A percentile compares a stretch with the other conserved stretches of the same genome.
Evolutionary conservation across 257 asterid genomes (phyloP).

Genomic region (Buddleja alternifolia): DNA sequence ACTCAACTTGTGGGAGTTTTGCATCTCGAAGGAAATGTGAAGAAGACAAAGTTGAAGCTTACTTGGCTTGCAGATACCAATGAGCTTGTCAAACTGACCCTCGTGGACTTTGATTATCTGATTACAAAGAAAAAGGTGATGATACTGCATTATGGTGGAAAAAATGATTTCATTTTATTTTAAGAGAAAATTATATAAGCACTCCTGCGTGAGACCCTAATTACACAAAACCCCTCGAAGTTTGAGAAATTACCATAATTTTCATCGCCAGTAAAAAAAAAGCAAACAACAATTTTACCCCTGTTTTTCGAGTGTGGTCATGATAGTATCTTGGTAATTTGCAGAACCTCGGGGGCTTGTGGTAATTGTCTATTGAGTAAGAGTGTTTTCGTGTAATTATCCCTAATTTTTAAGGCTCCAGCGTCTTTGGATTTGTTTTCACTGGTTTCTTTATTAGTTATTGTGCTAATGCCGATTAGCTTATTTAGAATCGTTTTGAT

Average conservation of each 20-base stretch:
- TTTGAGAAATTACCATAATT: no score
- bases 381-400: no score
- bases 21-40: conserved; percentile 88
- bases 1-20: conserved; percentile 74
- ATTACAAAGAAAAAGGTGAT: conserved; percentile 93
- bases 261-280: no score
- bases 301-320: no score
- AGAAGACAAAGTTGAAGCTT: conserved; percentile 92
- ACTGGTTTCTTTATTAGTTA: background rate
- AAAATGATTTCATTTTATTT: background rate
- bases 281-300: no score
- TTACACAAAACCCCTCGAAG: no score
- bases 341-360: no score
- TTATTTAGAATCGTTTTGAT: conserved; percentile 12
- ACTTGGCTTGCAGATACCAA: conserved; percentile 80
- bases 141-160: background rate
- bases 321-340: no score
- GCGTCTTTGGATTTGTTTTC: background rate
- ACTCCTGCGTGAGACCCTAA: no score
- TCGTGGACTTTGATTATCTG: conserved; percentile 82
- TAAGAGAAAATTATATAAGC: no score
- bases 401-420: no score
- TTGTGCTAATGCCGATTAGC: background rate
- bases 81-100: conserved; percentile 68
- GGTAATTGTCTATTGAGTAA: no score